Evolutionary conservation across 495 filamentous ascomycete genomes (phyloP), one percentile per base, ranked within the genome.

Genomic region (Aspergillus olivimuriae): DNA sequence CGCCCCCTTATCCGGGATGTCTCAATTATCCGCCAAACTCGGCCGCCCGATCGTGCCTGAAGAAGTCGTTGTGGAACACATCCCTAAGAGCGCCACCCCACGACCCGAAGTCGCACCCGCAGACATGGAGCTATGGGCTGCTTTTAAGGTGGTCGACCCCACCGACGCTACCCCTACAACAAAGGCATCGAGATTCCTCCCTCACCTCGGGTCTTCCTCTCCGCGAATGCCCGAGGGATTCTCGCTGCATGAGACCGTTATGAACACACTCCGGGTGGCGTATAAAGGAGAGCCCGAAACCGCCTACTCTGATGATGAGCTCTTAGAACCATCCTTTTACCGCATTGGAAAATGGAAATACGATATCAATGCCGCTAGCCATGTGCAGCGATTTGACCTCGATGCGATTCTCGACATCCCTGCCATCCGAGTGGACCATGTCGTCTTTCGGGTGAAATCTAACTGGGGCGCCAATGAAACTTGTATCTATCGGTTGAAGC

Each of bases 61-160:
- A 28, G 69, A 74, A 18, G 54, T 75, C 0, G 57, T 73, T 2
- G 58, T 77, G 11, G 72, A 77, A 43, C 68, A 75, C 46, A 53
- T 72, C 2, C 65, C 70, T 2, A 57, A 53, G 12, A 50, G 55
- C 4, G 58, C 63, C 11, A 61, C 58, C 6, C 44, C 62, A 7
- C 36, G 57, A 3, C 62, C 68, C 7, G 57, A 53, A 8, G 39
- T 55, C 4, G 71, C 73, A 5, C 73, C 73, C 11, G 52, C 55
- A 24, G 56, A 68, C 3, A 65, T 77, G 40, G 73, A 77, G 36
- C 23, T 76, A 1, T 76, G 72, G 72, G 69, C 60, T 16, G 59
- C 47, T 11, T 72, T 60, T 40, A 33, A 22, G 14, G 36, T 60
- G 10, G 49, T 58, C 14, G 47, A 39, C 1, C n/a, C n/a, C n/a